A percentile compares a stretch with the other conserved stretches of the same genome.
Evolutionary conservation across 2,329 filamentous ascomycete species (phyloP).

Genomic region (Pseudocercospora musae): DNA sequence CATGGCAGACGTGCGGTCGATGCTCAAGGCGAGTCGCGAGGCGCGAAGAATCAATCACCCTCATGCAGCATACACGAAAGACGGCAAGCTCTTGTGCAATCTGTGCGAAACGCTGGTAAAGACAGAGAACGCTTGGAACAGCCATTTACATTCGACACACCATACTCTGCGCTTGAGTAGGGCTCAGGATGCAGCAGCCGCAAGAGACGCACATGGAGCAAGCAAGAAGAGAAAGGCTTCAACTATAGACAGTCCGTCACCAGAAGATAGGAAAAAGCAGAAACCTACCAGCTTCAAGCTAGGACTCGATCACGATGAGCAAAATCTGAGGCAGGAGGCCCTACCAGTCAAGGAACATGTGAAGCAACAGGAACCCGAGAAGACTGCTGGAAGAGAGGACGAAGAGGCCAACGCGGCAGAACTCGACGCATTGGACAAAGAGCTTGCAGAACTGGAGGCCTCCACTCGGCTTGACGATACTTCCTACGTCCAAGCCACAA

Average conservation of each 20-base stretch:
- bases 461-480: slow-evolving; percentile 10
- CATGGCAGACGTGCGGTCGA: slow-evolving; percentile 77
- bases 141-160: slow-evolving; percentile 54
- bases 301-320: slow-evolving; percentile 20
- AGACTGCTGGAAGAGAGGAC: background rate
- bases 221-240: slow-evolving; percentile 54
- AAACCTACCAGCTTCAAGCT: slow-evolving; percentile 13
- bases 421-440: slow-evolving; percentile 76
- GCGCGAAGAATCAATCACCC: slow-evolving; percentile 70
- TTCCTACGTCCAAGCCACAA: slow-evolving; percentile 34
- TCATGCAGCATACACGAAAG: slow-evolving; percentile 64
- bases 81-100: slow-evolving; percentile 65
- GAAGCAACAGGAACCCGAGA: background rate
- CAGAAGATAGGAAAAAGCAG: slow-evolving; percentile 23
- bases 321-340: slow-evolving; percentile 34
- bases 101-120: slow-evolving; percentile 64
- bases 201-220: slow-evolving; percentile 28
- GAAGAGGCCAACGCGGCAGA: slow-evolving; percentile 29
- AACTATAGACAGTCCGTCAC: slow-evolving; percentile 13
- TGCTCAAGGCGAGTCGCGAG: slow-evolving; percentile 74
- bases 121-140: slow-evolving; percentile 65
- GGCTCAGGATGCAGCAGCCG: slow-evolving; percentile 30
- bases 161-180: slow-evolving; percentile 41
- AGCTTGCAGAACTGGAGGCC: slow-evolving; percentile 56
- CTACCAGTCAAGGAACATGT: background rate